Percentiles rank a stretch among this genome's conserved stretches.
phyloP scores from a whole-genome alignment of 441 rosid genomes.

The Arabidopsis hybrid region DNA sequence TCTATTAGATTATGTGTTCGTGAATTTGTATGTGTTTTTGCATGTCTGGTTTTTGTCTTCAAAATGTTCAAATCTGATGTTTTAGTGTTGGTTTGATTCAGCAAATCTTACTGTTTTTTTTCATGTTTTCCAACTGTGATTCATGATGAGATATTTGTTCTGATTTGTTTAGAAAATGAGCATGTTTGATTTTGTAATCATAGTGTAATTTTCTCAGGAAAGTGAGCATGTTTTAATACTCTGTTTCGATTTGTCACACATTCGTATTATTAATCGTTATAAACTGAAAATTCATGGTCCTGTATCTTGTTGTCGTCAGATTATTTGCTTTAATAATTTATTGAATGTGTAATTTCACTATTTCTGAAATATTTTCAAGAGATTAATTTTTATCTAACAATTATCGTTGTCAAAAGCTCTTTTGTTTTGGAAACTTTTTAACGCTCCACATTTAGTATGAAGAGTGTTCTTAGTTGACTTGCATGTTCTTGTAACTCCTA shows the following conservation, averaged over 20 bases:
- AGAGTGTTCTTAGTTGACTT: constrained; percentile 1
- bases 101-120: not conserved
- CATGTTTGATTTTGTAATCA: constrained; percentile 5
- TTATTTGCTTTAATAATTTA: not conserved
- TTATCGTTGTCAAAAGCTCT: no score
- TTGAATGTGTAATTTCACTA: not conserved
- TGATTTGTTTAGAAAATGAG: not conserved
- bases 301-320: not conserved
- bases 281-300: not conserved
- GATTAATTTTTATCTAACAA: no score
- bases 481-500: constrained; percentile 12
- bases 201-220: not conserved
- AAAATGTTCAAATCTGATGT: not conserved
- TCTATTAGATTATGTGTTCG: not conserved
- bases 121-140: not conserved
- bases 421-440: no score
- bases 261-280: not conserved
- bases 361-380: not conserved
- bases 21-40: constrained; percentile 19
- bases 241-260: not conserved
- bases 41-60: constrained; percentile 18
- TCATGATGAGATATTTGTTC: not conserved
- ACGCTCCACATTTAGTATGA: not conserved
- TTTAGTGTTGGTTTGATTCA: constrained; percentile 9
- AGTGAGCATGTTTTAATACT: not conserved